Conservation (phyloP, 2,329 filamentous ascomycete genomes). For the Dactylonectria estremocensis region DNA sequence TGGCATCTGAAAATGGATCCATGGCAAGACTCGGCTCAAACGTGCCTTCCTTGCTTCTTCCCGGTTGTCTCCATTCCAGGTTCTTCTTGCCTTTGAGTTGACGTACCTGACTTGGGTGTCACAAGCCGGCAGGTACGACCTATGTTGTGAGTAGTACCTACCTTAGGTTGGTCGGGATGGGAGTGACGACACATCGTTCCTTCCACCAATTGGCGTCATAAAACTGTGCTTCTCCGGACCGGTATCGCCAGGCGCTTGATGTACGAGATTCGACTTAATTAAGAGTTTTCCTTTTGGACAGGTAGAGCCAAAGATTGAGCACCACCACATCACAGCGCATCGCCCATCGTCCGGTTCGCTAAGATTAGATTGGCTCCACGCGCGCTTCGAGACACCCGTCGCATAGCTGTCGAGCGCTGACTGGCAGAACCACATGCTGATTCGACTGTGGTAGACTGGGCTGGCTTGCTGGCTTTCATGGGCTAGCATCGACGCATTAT, state of each 20-base stretch:
- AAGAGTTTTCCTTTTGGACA: not conserved
- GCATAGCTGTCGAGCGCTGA: slow-evolving; percentile 41
- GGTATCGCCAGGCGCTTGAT: slow-evolving; percentile 6
- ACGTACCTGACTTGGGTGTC: not conserved
- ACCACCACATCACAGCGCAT: slow-evolving; percentile 49
- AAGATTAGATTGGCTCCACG: slow-evolving; percentile 43
- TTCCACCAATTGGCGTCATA: slow-evolving; percentile 16
- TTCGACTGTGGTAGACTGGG: slow-evolving; percentile 37
- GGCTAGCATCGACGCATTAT: slow-evolving; percentile 19
- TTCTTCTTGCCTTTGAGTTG: not conserved
- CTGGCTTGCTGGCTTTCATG: slow-evolving; percentile 23
- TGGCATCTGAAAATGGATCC: slow-evolving; percentile 11
- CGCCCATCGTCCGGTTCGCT: slow-evolving; percentile 38
- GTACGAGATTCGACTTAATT: slow-evolving; percentile 7
- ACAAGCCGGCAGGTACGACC: not conserved
- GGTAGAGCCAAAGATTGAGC: slow-evolving; percentile 34
- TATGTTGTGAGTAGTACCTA: no score
- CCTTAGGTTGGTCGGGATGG: slow-evolving; percentile 1
- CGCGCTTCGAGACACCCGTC: slow-evolving; percentile 41
- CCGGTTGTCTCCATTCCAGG: slow-evolving; percentile 9
- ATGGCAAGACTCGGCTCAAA: slow-evolving; percentile 25
- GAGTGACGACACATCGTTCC: slow-evolving; percentile 21
- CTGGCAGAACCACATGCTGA: slow-evolving; percentile 39
- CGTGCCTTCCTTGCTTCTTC: slow-evolving; percentile 21
- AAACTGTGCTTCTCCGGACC: not conserved